These are phyloP conservation scores for Suillus hirtellus DNA, from an alignment of 768 basidiomycete species.

Conservation along the genomic window DNA sequence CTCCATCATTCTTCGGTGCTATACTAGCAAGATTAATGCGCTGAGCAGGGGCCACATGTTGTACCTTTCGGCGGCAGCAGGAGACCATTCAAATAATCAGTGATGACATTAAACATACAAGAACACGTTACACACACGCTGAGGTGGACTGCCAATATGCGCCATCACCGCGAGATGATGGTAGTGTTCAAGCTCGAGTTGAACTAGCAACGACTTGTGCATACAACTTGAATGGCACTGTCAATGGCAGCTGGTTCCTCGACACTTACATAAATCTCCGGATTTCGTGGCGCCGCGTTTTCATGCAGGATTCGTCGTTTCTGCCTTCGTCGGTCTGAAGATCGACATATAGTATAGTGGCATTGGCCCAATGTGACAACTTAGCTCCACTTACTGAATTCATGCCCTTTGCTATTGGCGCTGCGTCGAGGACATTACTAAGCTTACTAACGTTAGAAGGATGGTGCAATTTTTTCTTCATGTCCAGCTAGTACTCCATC, in stretches of 20 bases:
- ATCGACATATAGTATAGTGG: background rate
- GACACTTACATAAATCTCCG: background rate
- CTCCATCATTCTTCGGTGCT: background rate
- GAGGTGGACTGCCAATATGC: background rate
- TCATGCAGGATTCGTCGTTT: background rate
- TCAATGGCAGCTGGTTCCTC: background rate
- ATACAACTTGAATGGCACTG: background rate
- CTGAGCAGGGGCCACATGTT: background rate
- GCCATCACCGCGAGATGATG: background rate
- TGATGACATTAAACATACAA: background rate
- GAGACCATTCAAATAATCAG: background rate
- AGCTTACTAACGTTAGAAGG: background rate
- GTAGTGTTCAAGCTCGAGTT: background rate
- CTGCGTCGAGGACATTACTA: background rate
- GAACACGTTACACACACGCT: background rate
- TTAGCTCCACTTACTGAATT: background rate
- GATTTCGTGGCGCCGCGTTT: background rate
- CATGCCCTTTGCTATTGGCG: background rate
- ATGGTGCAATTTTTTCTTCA: background rate
- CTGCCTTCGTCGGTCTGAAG: background rate
- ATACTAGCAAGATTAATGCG: background rate
- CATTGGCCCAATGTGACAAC: background rate
- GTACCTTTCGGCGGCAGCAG: background rate
- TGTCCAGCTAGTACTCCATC: background rate
- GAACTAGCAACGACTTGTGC: background rate